phyloP scores from a whole-genome alignment of 352 stramenopile genomes.

The Phytophthora multivora region DNA sequence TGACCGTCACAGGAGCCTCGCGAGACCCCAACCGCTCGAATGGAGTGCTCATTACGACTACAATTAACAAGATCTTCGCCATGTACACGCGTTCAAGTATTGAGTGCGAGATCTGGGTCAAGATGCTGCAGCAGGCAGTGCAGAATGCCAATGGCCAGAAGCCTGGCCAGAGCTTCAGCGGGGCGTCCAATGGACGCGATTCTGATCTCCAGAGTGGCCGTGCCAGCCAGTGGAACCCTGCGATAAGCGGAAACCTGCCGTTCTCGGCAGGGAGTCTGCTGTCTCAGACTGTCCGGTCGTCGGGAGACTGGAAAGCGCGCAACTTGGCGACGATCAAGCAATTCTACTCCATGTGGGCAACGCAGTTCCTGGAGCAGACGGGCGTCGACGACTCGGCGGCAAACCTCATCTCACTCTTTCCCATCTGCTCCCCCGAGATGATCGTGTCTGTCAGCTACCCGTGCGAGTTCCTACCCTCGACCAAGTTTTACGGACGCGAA shows the following conservation, averaged over 20 bases:
- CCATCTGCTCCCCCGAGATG: conserved; percentile 85
- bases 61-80: conserved; percentile 86
- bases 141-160: conserved; percentile 55
- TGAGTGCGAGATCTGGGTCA: conserved; percentile 86
- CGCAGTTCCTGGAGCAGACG: conserved; percentile 70
- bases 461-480: conserved; percentile 79
- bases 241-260: conserved; percentile 18
- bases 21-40: conserved; percentile 69
- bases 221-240: conserved; percentile 38
- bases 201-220: conserved; percentile 53
- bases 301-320: conserved; percentile 81
- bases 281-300: conserved; percentile 76
- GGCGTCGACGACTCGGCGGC: conserved; percentile 56
- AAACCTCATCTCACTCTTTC: conserved; percentile 78
- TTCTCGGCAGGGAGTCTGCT: conserved; percentile 46
- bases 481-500: conserved; percentile 80
- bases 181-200: conserved; percentile 52
- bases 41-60: conserved; percentile 84
- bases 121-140: conserved; percentile 84
- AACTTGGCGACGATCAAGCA: conserved; percentile 85
- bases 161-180: conserved; percentile 58
- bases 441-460: conserved; percentile 75
- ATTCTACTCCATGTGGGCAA: conserved; percentile 84
- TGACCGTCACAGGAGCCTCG: conserved; percentile 77
- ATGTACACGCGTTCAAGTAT: conserved; percentile 84